Evolutionary conservation across 768 basidiomycete species (phyloP), one percentile per base, ranked within the genome.

Genomic region (Termitomyces sp.): DNA sequence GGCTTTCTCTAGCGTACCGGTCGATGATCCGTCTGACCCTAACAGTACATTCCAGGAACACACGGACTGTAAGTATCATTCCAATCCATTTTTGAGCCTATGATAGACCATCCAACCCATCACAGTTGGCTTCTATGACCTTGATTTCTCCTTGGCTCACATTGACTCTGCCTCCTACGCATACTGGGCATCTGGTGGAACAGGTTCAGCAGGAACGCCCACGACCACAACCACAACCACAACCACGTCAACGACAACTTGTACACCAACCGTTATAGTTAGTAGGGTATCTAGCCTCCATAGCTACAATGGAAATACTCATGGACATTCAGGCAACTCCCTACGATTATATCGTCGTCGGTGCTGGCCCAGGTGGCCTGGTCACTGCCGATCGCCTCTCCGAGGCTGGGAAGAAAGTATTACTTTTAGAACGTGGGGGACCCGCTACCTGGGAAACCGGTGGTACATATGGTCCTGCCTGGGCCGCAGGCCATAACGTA

Each of bases 381-480:
- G 72, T 86, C 60, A 71, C 76, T 30, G 83, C 83, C 0, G 83
- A 85, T 62, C 75, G 83, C 41, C 68, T 85, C 3, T 79, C 82
- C 15, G 78, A 85, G 66, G 76, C 80, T 30, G 82, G 82, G 40
- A 85, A 85, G 70, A 82, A 82, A 50, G 83, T 86, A 1, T 68
- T 85, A 15, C 72, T 86, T 1, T 68, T 86, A 5, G 85, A 85
- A 62, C 80, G 83, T 56, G 85, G 85, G 43, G 84, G 84, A 2
- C 85, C 85, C 9, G 81, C 78, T 62, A 81, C 82, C 19, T 75
- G 75, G 33, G 70, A 78, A 57, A 84, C 83, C 17, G 84, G 85
- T 15, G 85, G 85, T 14, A 79, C 68, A 11, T 82, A 84, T 63
- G 73, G 75, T 46, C 75, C 83, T 0, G 64, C 70, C 6, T 85